Percentiles rank a stretch among this genome's conserved stretches.
Conservation (phyloP, 306 rosid genomes). For the Lathyrus tuberosus region DNA sequence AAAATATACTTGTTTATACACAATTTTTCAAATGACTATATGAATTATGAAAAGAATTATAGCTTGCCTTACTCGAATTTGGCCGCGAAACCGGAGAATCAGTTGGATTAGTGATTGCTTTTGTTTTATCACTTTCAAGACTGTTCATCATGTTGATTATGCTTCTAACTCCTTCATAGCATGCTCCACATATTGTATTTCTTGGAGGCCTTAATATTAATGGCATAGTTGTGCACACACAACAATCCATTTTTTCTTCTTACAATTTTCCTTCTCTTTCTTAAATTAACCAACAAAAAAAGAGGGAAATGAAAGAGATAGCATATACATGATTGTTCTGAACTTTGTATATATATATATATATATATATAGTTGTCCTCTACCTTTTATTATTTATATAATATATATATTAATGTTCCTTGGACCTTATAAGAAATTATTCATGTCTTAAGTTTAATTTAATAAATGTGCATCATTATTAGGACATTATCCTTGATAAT, state of each 20-base stretch:
- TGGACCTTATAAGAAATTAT: constrained; percentile 43
- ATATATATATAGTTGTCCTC: constrained; percentile 23
- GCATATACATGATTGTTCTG: constrained; percentile 17
- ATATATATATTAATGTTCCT: constrained; percentile 36
- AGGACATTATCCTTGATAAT: constrained; percentile 51
- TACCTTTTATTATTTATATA: constrained; percentile 21
- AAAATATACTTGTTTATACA: background rate
- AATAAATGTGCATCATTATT: constrained; percentile 47
- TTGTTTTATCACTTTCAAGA: constrained; percentile 48
- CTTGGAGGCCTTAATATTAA: constrained; percentile 78
- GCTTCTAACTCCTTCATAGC: constrained; percentile 79
- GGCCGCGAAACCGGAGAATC: constrained; percentile 34
- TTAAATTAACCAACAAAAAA: constrained; percentile 3
- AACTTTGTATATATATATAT: constrained; percentile 21
- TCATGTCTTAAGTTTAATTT: constrained; percentile 23
- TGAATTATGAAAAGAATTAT: constrained; percentile 37
- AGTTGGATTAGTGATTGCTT: constrained; percentile 16
- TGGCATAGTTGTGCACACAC: constrained; percentile 75
- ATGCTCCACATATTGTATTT: constrained; percentile 72
- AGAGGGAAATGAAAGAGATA: background rate
- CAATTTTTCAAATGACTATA: background rate
- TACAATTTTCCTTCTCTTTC: constrained; percentile 24
- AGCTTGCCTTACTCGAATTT: constrained; percentile 79
- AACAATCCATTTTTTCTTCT: constrained; percentile 66
- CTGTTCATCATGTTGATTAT: constrained; percentile 55